Conservation (phyloP, 257 asterid species). For the Solanum chiquidenum region DNA sequence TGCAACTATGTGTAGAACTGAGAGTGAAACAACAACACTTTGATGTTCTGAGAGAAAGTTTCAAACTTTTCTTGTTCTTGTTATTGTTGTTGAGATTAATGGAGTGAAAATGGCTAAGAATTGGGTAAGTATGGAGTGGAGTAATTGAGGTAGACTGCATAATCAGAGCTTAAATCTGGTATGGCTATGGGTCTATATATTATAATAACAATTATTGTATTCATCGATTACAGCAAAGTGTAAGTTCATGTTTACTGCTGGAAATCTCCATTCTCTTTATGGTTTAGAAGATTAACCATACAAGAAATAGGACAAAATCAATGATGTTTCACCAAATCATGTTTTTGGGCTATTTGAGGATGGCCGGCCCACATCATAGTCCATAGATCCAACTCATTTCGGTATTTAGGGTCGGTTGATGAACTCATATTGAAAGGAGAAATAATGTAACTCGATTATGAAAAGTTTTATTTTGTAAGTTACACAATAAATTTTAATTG, state of each 20-base stretch:
- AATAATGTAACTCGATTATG: background rate
- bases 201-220: background rate
- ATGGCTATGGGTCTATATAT: background rate
- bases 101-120: constrained; percentile 34
- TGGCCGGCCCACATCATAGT: background rate
- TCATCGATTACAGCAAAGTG: background rate
- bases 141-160: constrained; percentile 49
- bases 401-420: too few relatives aligned
- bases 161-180: constrained; percentile 19
- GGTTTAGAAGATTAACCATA: background rate
- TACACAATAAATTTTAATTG: background rate
- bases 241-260: background rate
- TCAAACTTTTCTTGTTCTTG: background rate
- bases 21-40: constrained; percentile 21
- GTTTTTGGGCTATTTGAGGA: background rate
- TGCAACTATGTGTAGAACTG: constrained; percentile 48
- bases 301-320: background rate
- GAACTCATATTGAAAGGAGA: background rate
- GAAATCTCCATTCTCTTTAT: background rate
- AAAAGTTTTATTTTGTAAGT: too few relatives aligned
- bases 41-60: constrained; percentile 4
- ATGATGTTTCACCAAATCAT: background rate
- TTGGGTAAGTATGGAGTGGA: constrained; percentile 42
- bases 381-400: background rate
- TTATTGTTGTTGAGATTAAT: constrained; percentile 13